Percentiles rank a stretch among this genome's conserved stretches.
phyloP scores from a whole-genome alignment of 129 eudicot species.

The Pseudognaphalium luteoalbum region DNA sequence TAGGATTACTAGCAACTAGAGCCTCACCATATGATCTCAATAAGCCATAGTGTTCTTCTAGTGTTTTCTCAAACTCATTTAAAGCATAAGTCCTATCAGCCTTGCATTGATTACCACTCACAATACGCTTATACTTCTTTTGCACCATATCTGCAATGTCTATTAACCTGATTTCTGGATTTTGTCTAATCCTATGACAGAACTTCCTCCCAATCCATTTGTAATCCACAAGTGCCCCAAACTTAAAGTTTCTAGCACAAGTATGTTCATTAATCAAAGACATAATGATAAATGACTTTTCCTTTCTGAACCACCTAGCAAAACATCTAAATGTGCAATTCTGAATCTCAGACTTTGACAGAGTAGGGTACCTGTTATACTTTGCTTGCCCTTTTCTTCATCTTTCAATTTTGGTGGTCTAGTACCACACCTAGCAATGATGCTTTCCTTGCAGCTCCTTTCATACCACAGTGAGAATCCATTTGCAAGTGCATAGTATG shows the following conservation, averaged over 20 bases:
- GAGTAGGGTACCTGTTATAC: neutral
- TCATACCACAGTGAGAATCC: neutral
- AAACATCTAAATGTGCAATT: neutral
- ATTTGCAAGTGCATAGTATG: neutral
- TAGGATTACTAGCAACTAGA: too few species aligned
- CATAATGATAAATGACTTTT: neutral
- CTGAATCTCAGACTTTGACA: neutral
- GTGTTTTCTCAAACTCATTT: too few species aligned
- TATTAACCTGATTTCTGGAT: neutral
- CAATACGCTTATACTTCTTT: neutral
- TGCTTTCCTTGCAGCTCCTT: neutral
- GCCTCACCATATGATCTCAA: too few species aligned
- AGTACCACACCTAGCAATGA: neutral
- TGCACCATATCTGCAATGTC: neutral
- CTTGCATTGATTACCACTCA: too few species aligned
- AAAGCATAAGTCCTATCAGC: too few species aligned
- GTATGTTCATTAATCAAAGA: neutral
- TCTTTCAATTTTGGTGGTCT: neutral
- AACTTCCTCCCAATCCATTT: neutral
- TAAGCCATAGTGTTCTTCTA: too few species aligned
- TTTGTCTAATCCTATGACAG: neutral
- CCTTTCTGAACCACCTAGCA: neutral
- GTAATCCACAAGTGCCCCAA: neutral
- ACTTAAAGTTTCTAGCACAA: neutral
- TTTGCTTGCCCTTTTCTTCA: neutral